phyloP scores from a whole-genome alignment of 441 rosid genomes.

The Dalechampia spathulata region DNA sequence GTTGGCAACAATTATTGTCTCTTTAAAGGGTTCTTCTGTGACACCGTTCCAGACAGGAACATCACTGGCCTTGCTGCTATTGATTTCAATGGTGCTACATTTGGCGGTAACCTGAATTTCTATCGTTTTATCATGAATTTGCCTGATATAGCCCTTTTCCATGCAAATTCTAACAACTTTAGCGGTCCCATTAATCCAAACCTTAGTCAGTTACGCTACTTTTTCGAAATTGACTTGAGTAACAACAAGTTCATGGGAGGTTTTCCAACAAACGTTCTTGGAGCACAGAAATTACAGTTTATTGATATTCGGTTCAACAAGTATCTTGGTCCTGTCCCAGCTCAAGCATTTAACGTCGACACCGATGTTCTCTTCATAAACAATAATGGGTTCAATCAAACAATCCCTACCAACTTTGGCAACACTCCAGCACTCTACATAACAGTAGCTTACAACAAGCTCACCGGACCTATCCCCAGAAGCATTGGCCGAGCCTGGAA shows the following conservation, averaged over 20 bases:
- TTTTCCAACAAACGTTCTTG: slow-evolving; percentile 26
- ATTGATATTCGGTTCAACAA: slow-evolving; percentile 39
- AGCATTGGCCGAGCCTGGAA: slow-evolving; percentile 29
- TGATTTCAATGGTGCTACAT: slow-evolving; percentile 8
- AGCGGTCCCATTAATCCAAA: slow-evolving; percentile 5
- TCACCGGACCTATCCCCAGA: slow-evolving; percentile 30
- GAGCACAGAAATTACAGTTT: slow-evolving; percentile 14
- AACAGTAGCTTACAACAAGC: slow-evolving; percentile 36
- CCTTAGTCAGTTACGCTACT: slow-evolving; percentile 11
- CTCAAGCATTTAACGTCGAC: slow-evolving; percentile 23
- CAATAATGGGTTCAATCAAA: slow-evolving; percentile 22
- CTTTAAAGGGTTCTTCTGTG: slow-evolving; percentile 13
- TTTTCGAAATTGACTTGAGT: slow-evolving; percentile 41
- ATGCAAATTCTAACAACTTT: slow-evolving; percentile 37
- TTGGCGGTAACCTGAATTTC: slow-evolving; percentile 13
- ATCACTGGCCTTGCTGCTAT: slow-evolving; percentile 10
- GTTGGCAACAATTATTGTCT: slow-evolving; percentile 17
- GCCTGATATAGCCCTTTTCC: slow-evolving; percentile 32
- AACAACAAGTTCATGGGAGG: slow-evolving; percentile 28
- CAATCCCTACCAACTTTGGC: slow-evolving; percentile 32
- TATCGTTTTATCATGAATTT: slow-evolving; percentile 18
- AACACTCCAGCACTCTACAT: slow-evolving; percentile 25
- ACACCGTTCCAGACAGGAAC: slow-evolving; percentile 13
- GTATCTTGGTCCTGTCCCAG: slow-evolving; percentile 22
- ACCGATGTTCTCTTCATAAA: slow-evolving; percentile 39